Evolutionary conservation across 2,329 filamentous ascomycete genomes (phyloP).

Genomic region (Xylariales sp.): DNA sequence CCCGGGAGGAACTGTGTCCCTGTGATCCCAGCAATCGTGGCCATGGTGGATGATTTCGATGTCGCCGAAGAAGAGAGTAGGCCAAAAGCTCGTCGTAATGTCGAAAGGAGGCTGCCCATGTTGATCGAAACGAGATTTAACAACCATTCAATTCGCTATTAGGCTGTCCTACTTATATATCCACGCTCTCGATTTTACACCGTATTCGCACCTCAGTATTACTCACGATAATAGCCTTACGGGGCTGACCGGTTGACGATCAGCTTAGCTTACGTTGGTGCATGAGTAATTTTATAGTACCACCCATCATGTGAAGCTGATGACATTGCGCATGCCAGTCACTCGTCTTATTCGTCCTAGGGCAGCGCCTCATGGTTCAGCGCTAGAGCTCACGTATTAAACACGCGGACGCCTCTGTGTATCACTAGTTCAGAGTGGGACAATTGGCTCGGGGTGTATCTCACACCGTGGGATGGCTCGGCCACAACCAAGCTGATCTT

Average conservation of each 20-base stretch:
- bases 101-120: constrained; percentile 31
- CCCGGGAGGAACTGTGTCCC: constrained; percentile 44
- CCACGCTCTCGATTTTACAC: neutral
- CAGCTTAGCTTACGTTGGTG: constrained; percentile 39
- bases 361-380: constrained; percentile 13
- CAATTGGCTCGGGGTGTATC: neutral
- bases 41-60: constrained; percentile 32
- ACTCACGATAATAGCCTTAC: constrained; percentile 16
- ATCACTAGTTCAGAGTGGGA: constrained; percentile 5
- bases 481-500: neutral
- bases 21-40: constrained; percentile 43
- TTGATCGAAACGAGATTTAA: neutral
- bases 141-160: neutral
- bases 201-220: neutral
- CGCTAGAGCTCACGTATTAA: constrained; percentile 5
- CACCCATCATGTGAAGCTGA: constrained; percentile 25
- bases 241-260: constrained; percentile 24
- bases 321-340: neutral
- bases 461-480: neutral
- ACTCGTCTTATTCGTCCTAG: constrained; percentile 2
- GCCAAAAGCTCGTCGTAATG: constrained; percentile 20
- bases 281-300: neutral
- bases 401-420: constrained; percentile 11
- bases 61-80: neutral
- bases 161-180: constrained; percentile 25